Conservation (phyloP, 768 basidiomycete genomes). For the Daedalea quercina region DNA sequence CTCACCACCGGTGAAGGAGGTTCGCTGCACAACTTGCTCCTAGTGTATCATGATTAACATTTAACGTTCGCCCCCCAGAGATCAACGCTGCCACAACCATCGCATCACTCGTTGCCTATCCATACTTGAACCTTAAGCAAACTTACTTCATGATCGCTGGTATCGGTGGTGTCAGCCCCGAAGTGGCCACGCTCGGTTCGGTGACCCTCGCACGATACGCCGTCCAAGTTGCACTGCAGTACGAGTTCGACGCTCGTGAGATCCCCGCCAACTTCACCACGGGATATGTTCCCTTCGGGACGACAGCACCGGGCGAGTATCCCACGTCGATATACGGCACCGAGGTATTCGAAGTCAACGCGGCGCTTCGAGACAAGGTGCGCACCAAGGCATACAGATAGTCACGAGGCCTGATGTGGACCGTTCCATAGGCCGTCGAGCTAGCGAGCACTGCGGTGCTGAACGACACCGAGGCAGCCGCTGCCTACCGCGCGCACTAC, state of each 20-base stretch:
- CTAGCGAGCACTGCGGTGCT: constrained; percentile 26
- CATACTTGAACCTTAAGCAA: constrained; percentile 28
- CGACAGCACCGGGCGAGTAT: constrained; percentile 20
- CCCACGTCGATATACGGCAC: constrained; percentile 32
- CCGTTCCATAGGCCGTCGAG: constrained; percentile 15
- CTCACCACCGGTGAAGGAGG: constrained; percentile 27
- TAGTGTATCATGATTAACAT: too few relatives aligned
- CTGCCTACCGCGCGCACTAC: constrained; percentile 27
- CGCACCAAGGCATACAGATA: too few relatives aligned
- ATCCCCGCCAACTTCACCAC: constrained; percentile 29
- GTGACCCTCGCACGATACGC: constrained; percentile 33
- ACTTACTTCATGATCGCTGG: constrained; percentile 39
- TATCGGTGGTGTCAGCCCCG: constrained; percentile 34
- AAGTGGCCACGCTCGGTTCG: constrained; percentile 28
- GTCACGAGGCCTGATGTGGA: too few relatives aligned
- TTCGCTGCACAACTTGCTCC: too few relatives aligned
- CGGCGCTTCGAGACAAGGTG: constrained; percentile 25
- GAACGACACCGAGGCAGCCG: constrained; percentile 26
- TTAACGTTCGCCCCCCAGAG: constrained; percentile 13
- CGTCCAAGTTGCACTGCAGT: constrained; percentile 31
- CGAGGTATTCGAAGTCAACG: constrained; percentile 40
- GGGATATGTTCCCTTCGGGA: constrained; percentile 30
- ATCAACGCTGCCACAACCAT: constrained; percentile 34
- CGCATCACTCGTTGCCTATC: constrained; percentile 25
- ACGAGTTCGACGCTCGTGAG: constrained; percentile 37